Conservation (phyloP, 2,329 filamentous ascomycete genomes). For the Nemania abortiva region DNA sequence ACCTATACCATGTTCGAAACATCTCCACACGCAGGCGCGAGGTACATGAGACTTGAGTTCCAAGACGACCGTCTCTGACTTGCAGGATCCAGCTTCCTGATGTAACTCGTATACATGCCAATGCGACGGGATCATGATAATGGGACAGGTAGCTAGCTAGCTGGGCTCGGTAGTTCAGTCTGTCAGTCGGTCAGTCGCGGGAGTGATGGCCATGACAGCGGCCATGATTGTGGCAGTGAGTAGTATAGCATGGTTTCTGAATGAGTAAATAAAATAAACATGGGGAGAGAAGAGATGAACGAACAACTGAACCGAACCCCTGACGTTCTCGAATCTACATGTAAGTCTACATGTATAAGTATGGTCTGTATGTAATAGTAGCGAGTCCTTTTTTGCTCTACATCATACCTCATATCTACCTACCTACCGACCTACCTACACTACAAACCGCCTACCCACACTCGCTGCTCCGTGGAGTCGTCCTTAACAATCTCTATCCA, state of each 20-base stretch:
- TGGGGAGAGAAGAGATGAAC: slow-evolving; percentile 16
- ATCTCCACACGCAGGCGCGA: slow-evolving; percentile 25
- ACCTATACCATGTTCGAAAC: slow-evolving; percentile 29
- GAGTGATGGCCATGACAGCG: background rate
- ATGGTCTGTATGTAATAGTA: slow-evolving; percentile 21
- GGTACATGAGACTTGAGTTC: slow-evolving; percentile 24
- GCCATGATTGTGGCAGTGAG: background rate
- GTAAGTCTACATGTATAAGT: background rate
- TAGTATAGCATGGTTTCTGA: background rate
- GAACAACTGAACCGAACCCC: slow-evolving; percentile 25
- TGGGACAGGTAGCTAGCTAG: slow-evolving; percentile 6
- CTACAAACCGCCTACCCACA: slow-evolving; percentile 29
- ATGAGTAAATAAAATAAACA: background rate
- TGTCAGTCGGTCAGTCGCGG: slow-evolving; percentile 2
- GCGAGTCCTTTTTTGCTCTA: slow-evolving; percentile 27
- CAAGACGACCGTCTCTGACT: slow-evolving; percentile 25
- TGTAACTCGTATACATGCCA: slow-evolving; percentile 20
- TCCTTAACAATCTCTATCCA: slow-evolving; percentile 33
- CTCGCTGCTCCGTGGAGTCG: slow-evolving; percentile 32
- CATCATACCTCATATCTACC: too few relatives aligned
- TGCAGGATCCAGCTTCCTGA: slow-evolving; percentile 32
- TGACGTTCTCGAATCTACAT: slow-evolving; percentile 26
- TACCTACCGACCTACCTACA: slow-evolving; percentile 7
- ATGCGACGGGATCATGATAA: background rate
- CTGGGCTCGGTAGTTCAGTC: background rate